These are phyloP conservation scores for Vitis labrusca DNA, from an alignment of 164 flowering plant species.

Conservation along the genomic window DNA sequence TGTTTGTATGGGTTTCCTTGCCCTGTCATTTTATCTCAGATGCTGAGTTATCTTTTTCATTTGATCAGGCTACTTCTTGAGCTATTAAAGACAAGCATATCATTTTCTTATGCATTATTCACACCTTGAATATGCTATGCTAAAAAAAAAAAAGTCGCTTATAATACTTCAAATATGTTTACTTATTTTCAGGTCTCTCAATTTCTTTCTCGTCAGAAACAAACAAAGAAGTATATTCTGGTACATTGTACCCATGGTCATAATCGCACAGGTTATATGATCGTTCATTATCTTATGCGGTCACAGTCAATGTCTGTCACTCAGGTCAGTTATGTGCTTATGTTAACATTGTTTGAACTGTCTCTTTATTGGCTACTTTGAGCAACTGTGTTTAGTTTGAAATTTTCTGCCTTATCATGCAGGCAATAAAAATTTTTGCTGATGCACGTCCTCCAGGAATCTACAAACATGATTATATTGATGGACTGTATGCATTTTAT, in stretches of 20 bases:
- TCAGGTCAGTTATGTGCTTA: conserved; percentile 48
- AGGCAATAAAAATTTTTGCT: conserved; percentile 84
- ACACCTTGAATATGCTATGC: neutral
- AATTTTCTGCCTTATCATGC: conserved; percentile 12
- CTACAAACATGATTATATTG: conserved; percentile 89
- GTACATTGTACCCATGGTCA: conserved; percentile 99
- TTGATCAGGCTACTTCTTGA: neutral
- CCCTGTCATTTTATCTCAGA: neutral
- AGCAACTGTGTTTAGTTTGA: neutral
- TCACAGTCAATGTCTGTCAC: conserved; percentile 62
- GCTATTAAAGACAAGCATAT: neutral
- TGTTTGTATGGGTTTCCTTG: neutral
- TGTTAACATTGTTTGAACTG: neutral
- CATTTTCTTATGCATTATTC: neutral
- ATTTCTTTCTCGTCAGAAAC: conserved; percentile 69
- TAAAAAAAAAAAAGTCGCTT: neutral
- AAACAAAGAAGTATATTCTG: conserved; percentile 70
- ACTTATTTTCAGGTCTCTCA: conserved; percentile 62
- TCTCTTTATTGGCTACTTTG: neutral
- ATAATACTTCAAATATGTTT: neutral
- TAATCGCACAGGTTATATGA: conserved; percentile 99
- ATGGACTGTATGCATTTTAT: conserved; percentile 78
- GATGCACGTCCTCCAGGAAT: conserved; percentile 97
- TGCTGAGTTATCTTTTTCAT: neutral
- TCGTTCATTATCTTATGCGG: conserved; percentile 87